A percentile compares a stretch with the other conserved stretches of the same genome.
These are phyloP conservation scores for Hapsidospora chrysogenum DNA, from an alignment of 495 filamentous ascomycete species.

Conservation along the genomic window DNA sequence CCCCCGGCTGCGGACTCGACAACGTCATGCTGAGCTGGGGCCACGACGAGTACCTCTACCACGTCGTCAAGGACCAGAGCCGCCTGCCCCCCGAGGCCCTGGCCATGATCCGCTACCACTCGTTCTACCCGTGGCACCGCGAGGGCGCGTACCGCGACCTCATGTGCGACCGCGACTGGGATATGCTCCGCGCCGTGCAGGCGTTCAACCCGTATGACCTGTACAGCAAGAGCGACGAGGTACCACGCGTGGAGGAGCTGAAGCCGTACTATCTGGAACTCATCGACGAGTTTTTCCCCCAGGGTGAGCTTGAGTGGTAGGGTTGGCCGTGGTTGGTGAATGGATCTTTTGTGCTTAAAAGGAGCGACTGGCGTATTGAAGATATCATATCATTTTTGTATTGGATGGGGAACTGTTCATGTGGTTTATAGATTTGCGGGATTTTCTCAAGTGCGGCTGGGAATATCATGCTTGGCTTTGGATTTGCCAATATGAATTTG, in stretches of 20 bases:
- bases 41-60: constrained; percentile 84
- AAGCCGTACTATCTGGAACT: constrained; percentile 77
- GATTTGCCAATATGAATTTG: too few relatives aligned
- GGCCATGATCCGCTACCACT: constrained; percentile 82
- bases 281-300: constrained; percentile 73
- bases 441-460: too few relatives aligned
- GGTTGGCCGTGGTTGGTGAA: too few relatives aligned
- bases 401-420: too few relatives aligned
- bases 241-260: constrained; percentile 55
- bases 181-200: constrained; percentile 61
- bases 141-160: constrained; percentile 61
- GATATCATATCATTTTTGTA: too few relatives aligned
- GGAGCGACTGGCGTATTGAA: too few relatives aligned
- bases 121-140: constrained; percentile 81
- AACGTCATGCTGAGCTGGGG: constrained; percentile 84
- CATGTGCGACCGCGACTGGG: constrained; percentile 66
- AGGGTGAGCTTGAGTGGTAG: constrained; percentile 63
- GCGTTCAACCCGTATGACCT: constrained; percentile 87
- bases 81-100: constrained; percentile 63
- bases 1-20: constrained; percentile 56
- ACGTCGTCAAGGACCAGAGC: constrained; percentile 63
- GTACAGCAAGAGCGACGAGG: constrained; percentile 79
- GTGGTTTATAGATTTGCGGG: too few relatives aligned
- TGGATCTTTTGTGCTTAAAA: too few relatives aligned
- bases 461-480: too few relatives aligned